Evolutionary conservation across 2,329 filamentous ascomycete genomes (phyloP), one percentile per base, ranked within the genome.

Genomic region (Orbilia quercus): DNA sequence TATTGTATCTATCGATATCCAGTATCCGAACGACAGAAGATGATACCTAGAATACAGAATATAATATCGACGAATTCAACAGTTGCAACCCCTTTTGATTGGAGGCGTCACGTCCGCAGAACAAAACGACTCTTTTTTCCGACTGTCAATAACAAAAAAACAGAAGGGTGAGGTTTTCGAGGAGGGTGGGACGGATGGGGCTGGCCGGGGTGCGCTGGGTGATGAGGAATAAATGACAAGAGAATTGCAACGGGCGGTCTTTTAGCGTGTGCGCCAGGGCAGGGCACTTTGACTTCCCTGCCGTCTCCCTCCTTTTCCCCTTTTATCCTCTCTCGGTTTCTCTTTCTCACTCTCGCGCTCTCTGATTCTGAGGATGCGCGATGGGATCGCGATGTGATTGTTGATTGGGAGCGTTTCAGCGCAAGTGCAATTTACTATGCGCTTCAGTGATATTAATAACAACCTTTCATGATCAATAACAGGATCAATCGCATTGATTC

Each of bases 391-490:
- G 48, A 36, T 53, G 53, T 51, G 55, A 67, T 59, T 67, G 53
- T 47, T 59, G 55, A 67, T 67, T 66, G 62, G 44, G 51, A n/a
- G n/a, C 22, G 42, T 51, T 66, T 57, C 51, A 48, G 31, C 48
- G 44, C 42, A 20, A 16, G 31, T 36, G 44, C 63, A 67, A 67
- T 67, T 59, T 67, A 51, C 45, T 53, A 18, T 58, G 63, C 63
- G 63, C 63, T 67, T 67, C 63, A 59, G 36, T 38, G 38, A 44
- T 50, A 67, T 67, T 67, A 53, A 59, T 20, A 59, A 51, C 53
- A 58, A 1, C 25, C 16, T 3, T 11, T 28, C 22, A 36, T 20
- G 7, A 28, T 20, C 22, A 14, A 9, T 54, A 2, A 22, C 16
- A 20, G 5, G 11, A 7, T 53, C 28, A 18, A 25, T n/a, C 25